Percentiles rank a stretch among this genome's conserved stretches.
Evolutionary conservation across 2,329 filamentous ascomycete genomes (phyloP).

Genomic region (Arthroderma uncinatum): DNA sequence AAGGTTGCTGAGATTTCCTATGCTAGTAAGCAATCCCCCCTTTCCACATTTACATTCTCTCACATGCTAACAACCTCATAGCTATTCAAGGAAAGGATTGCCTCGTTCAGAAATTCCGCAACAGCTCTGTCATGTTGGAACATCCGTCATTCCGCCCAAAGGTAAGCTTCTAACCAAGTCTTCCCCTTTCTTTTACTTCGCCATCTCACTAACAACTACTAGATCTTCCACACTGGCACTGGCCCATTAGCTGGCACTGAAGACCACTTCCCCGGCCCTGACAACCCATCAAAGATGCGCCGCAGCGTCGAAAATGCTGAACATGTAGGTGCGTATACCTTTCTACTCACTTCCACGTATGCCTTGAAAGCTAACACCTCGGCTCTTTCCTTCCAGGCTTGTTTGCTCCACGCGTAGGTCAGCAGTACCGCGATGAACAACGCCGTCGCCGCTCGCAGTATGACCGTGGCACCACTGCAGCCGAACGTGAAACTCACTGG

Average conservation of each 20-base stretch:
- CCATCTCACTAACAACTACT: slow-evolving; percentile 21
- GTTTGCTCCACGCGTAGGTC: slow-evolving; percentile 67
- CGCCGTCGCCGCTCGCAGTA: slow-evolving; percentile 66
- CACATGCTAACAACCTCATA: slow-evolving; percentile 30
- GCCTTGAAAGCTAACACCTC: slow-evolving; percentile 9
- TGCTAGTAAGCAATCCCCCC: slow-evolving; percentile 55
- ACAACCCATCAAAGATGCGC: slow-evolving; percentile 80
- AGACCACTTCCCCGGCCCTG: slow-evolving; percentile 62
- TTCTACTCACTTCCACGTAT: background rate
- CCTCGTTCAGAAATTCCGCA: slow-evolving; percentile 87
- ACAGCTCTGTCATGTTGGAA: slow-evolving; percentile 92
- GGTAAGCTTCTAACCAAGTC: slow-evolving; percentile 37
- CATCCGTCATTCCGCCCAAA: slow-evolving; percentile 71
- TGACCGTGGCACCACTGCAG: slow-evolving; percentile 67
- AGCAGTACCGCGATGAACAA: slow-evolving; percentile 63
- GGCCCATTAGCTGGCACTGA: slow-evolving; percentile 54
- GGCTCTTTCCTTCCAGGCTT: slow-evolving; percentile 44
- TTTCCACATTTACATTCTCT: background rate
- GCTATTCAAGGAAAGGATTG: slow-evolving; percentile 88
- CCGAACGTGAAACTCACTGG: slow-evolving; percentile 44
- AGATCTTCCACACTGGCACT: slow-evolving; percentile 45
- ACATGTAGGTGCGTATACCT: slow-evolving; percentile 55
- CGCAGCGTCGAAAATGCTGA: slow-evolving; percentile 79
- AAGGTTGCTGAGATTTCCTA: slow-evolving; percentile 88
- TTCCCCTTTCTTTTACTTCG: slow-evolving; percentile 33